Evolutionary conservation across 257 asterid genomes (phyloP), one percentile per base, ranked within the genome.

Genomic region (Solanum acaule): DNA sequence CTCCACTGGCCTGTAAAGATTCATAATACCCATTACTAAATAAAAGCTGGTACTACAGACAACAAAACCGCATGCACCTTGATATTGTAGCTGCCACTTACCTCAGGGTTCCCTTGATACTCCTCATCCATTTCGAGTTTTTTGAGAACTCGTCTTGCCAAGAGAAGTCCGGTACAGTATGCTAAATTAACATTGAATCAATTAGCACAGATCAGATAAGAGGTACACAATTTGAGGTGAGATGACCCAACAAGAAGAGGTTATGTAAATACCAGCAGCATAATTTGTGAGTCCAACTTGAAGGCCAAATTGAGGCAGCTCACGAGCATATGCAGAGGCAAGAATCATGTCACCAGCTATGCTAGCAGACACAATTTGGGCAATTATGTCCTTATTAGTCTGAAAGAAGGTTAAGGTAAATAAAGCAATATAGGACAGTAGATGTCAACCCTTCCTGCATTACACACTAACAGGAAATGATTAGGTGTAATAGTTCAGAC

Each of bases 91-190:
- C 29, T 71, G 61, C 33, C 37, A 73, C 29, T 87, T 91, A 96
- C 98, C 98, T 95, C 98, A 65, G 91, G 91, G 90, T 96, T 95
- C 84, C 99, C 99, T 90, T 96, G 92, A 35, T 95, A 96, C 88
- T 94, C 98, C 40, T 89, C 89, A 86, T 95, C 98, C 96, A 96
- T 90, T 25, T 96, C 96, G 86, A 95, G 99, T 75, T 87, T 91
- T 72, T 95, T 93, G 52, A 96, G 91, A n/a, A 94, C 97, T 44
- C 98, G 94, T 63, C 98, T 96, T 18, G 95, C 98, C 93, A 96
- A 89, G 14, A 96, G 93, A 88, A 96, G 98, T 11, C 99, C 99
- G 85, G 98, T 96, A 89, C 98, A 95, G 92, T 96, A 96, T 75
- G 99, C 99, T 96, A 67, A 87, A n/a, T 40, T 16, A 16, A 63